Conservation (phyloP, 257 asterid genomes). For the Solanum chiquidenum region DNA sequence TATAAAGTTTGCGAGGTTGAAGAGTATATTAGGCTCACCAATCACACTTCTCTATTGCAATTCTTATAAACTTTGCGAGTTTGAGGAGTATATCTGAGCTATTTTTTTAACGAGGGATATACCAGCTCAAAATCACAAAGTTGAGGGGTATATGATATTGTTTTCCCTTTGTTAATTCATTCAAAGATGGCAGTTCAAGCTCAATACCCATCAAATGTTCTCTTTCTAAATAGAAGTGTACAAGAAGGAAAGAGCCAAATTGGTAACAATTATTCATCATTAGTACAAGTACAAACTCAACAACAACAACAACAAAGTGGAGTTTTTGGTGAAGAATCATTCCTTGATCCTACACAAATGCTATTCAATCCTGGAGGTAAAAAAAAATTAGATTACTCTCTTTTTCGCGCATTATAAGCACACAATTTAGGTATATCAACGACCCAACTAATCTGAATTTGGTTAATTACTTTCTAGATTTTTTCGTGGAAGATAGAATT, state of each 20-base stretch:
- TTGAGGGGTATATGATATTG: not conserved
- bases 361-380: constrained; percentile 20
- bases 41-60: not conserved
- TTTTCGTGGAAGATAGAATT: not conserved
- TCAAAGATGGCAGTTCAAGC: constrained; percentile 41
- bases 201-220: constrained; percentile 33
- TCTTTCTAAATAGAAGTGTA: constrained; percentile 17
- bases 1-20: not conserved
- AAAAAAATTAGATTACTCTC: not conserved
- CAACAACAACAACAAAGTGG: constrained; percentile 9
- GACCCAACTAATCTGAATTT: not conserved
- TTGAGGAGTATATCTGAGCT: not conserved
- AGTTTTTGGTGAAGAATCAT: not conserved
- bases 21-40: not conserved
- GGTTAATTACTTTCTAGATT: not conserved
- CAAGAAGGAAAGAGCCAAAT: constrained; percentile 20
- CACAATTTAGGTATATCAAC: not conserved
- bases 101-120: not conserved
- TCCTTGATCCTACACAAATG: constrained; percentile 20
- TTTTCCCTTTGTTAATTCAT: not conserved
- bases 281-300: not conserved
- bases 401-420: not conserved
- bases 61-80: not conserved
- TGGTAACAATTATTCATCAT: constrained; percentile 5
- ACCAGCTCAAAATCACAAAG: not conserved